These are phyloP conservation scores for Cruciata laevipes DNA, from an alignment of 257 asterid genomes.

Conservation along the genomic window DNA sequence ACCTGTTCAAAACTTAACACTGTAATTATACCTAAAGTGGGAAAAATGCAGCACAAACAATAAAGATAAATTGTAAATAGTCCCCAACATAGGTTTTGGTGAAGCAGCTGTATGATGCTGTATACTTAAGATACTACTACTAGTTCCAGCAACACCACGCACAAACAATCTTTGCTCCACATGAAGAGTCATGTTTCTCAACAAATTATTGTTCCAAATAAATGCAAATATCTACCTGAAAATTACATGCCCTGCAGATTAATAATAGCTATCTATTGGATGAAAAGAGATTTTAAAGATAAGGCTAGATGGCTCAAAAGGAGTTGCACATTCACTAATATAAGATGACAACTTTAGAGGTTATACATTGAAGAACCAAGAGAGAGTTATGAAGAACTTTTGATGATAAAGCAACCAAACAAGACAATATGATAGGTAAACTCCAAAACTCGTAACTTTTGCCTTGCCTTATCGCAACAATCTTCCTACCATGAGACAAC, in stretches of 20 bases:
- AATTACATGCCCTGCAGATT: too few relatives aligned
- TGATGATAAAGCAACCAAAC: background rate
- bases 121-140: background rate
- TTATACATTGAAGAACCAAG: too few relatives aligned
- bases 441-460: background rate
- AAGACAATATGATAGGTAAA: background rate
- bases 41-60: background rate
- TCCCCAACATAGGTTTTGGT: background rate
- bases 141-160: background rate
- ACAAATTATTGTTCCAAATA: too few relatives aligned
- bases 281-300: too few relatives aligned
- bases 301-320: too few relatives aligned
- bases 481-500: background rate
- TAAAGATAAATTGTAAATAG: background rate
- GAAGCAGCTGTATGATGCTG: background rate
- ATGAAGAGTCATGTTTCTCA: too few relatives aligned
- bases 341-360: too few relatives aligned
- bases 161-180: too few relatives aligned
- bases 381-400: background rate
- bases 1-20: constrained; percentile 34
- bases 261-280: too few relatives aligned
- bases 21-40: constrained; percentile 1
- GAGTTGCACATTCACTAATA: too few relatives aligned
- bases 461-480: background rate
- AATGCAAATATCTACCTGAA: too few relatives aligned